Evolutionary conservation across 148 eudicot genomes (phyloP).

Genomic region (Selenicereus undatus): DNA sequence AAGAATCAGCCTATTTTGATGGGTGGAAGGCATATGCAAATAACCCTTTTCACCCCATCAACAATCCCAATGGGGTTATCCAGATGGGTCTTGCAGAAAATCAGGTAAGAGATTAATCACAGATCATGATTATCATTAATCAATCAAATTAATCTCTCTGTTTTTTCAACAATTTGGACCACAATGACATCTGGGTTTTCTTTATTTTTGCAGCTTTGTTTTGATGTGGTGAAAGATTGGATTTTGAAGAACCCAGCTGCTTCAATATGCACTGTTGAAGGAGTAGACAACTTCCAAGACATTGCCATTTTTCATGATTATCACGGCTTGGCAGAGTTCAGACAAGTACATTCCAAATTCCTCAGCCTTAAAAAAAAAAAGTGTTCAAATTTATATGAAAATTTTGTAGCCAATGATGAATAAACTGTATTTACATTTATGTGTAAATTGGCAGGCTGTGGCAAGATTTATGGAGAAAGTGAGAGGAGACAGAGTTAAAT

Average conservation of each 20-base stretch:
- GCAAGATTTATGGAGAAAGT: constrained; percentile 52
- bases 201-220: constrained; percentile 42
- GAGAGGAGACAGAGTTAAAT: constrained; percentile 42
- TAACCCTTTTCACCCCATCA: constrained; percentile 38
- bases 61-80: constrained; percentile 45
- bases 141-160: background rate
- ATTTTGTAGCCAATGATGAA: background rate
- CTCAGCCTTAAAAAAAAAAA: background rate
- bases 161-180: background rate
- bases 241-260: constrained; percentile 62
- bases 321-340: constrained; percentile 71
- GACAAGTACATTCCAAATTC: constrained; percentile 42
- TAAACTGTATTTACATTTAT: background rate
- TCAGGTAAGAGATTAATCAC: constrained; percentile 27
- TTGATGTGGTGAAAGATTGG: constrained; percentile 76
- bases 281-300: constrained; percentile 48
- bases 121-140: background rate
- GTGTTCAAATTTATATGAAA: too few species aligned
- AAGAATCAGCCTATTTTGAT: constrained; percentile 48
- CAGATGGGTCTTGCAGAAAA: constrained; percentile 60
- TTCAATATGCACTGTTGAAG: constrained; percentile 66
- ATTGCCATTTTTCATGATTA: constrained; percentile 79
- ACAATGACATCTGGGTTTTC: background rate
- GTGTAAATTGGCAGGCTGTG: constrained; percentile 29
- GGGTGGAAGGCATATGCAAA: constrained; percentile 54